phyloP scores from a whole-genome alignment of 306 rosid genomes.

The Lagenaria siceraria region DNA sequence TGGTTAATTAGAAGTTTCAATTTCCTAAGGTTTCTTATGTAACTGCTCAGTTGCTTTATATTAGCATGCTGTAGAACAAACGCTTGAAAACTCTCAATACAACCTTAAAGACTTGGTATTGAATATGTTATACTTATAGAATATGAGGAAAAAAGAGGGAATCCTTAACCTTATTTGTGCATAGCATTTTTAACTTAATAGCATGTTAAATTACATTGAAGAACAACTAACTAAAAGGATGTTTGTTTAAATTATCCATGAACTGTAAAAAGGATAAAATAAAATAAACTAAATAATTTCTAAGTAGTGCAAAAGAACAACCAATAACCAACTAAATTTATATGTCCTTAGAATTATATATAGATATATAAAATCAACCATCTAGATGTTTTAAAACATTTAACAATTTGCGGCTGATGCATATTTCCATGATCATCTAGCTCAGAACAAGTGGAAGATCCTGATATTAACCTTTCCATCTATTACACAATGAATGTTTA shows the following conservation, averaged over 20 bases:
- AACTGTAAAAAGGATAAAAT: background rate
- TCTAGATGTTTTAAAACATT: background rate
- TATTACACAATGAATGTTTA: background rate
- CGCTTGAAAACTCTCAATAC: background rate
- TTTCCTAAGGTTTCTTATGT: background rate
- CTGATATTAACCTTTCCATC: background rate
- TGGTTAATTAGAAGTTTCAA: background rate
- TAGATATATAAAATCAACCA: background rate
- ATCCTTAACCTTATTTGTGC: background rate
- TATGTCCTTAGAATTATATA: background rate
- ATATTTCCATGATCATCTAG: background rate
- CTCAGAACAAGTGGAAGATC: background rate
- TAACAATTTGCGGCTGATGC: background rate
- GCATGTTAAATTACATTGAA: background rate
- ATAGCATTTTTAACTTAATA: background rate
- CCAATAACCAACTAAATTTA: background rate
- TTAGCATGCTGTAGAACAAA: background rate
- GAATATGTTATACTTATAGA: background rate
- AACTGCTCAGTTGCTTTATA: background rate
- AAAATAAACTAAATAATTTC: background rate
- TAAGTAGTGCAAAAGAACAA: background rate
- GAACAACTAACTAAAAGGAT: background rate
- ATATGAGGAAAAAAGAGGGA: background rate
- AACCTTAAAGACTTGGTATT: background rate
- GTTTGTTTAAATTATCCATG: background rate